These are phyloP conservation scores for Rugonectria rugulosa DNA, from an alignment of 2,329 filamentous ascomycete genomes.

Conservation along the genomic window DNA sequence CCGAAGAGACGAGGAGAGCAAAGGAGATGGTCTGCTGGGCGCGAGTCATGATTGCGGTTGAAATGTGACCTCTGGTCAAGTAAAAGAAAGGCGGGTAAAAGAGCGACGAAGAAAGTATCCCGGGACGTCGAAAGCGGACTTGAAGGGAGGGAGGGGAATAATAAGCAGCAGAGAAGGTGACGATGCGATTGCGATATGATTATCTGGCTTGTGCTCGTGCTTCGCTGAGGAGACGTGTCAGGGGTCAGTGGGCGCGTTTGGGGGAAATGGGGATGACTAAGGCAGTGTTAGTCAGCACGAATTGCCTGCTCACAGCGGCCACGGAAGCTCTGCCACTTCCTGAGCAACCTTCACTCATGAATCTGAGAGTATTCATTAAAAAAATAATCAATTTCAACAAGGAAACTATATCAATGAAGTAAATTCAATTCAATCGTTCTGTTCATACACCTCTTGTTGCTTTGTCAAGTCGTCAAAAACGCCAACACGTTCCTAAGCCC, in stretches of 20 bases:
- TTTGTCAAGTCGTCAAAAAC: not conserved
- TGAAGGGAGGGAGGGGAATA: constrained; percentile 4
- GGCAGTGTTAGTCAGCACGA: constrained; percentile 11
- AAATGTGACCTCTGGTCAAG: not conserved
- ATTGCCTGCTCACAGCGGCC: not conserved
- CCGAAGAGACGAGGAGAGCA: constrained; percentile 85
- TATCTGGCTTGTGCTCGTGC: constrained; percentile 23
- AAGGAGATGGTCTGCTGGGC: constrained; percentile 92
- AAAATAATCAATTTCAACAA: not conserved
- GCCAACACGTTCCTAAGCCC: not conserved
- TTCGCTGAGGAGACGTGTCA: constrained; percentile 40
- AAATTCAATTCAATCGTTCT: too few relatives aligned
- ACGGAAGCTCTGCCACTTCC: not conserved
- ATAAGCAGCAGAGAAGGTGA: too few relatives aligned
- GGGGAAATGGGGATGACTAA: constrained; percentile 28
- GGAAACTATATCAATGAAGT: not conserved
- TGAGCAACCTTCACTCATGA: not conserved
- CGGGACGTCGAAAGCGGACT: not conserved
- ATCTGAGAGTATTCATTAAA: not conserved
- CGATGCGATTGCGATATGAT: constrained; percentile 22
- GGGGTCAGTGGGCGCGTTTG: constrained; percentile 30
- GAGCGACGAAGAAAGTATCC: constrained; percentile 15
- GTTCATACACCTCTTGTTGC: too few relatives aligned
- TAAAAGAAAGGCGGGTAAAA: not conserved
- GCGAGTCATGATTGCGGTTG: constrained; percentile 77